Base-by-base conservation (phyloP, 306 rosid genomes). In the Begonia peltatifolia region DNA sequence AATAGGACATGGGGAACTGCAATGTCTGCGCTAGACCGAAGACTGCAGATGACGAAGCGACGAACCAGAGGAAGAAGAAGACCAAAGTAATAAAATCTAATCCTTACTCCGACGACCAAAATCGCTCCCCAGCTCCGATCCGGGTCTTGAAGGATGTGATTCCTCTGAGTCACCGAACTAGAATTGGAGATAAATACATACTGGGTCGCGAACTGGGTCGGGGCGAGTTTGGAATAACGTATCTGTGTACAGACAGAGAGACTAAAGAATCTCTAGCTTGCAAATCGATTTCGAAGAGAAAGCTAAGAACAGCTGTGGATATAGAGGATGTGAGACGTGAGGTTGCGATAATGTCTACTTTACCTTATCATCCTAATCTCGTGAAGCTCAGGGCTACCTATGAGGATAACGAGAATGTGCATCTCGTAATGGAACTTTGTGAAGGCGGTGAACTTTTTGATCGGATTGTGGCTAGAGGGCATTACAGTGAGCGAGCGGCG, bases 221-320 rank as follows among this genome's bases (percentile, higher is more conserved):
- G 0, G 99, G 99, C 2, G 99, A 92, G 82, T 92, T 92, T 60
- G 99, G 99, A 15, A 86, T 92, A 66, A 92, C 99, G 13, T 86
- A 83, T 48, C 80, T 92, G 5, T 92, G 94, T 53, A 86, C 99
- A 5, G 96, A 92, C 82, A 66, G 83, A 9, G 94, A 92, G 58
- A 86, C 84, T 2, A 86, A 83, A 57, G 76, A 83, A 30, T 81
- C 84, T 13, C 73, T 92, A 0, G 99, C 99, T 6, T 92, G 99
- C 71, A 92, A 92, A 74, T 86, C 96, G 11, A 92, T 92, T 50
- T 92, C 99, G 41, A 92, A 92, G 58, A 53, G 94, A 60, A 92
- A 92, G 84, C 80, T 92, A 4, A 57, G 94, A 18, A 86, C 99
- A 0, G 84, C 86, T 10, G 80, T 55, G 55, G 56, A 53, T 42